Evolutionary conservation across 208 protist species (phyloP).

Genomic region (Strigomonas galati): DNA sequence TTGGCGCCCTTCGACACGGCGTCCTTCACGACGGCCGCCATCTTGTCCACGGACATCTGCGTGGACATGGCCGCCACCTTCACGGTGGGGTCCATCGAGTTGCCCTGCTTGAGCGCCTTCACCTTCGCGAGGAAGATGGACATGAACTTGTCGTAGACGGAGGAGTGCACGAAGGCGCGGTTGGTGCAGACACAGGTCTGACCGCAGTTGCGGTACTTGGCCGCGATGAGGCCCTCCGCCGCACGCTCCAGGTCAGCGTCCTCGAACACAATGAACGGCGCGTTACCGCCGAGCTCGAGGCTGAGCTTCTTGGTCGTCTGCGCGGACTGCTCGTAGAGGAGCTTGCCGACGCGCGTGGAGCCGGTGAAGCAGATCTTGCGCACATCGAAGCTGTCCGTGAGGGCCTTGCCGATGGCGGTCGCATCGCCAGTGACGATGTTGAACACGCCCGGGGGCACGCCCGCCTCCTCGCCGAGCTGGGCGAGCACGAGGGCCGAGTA

Average conservation of each 20-base stretch:
- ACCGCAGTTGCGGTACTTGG: slow-evolving; percentile 67
- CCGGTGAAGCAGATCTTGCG: slow-evolving; percentile 88
- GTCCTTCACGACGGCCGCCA: slow-evolving; percentile 53
- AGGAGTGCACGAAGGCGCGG: slow-evolving; percentile 70
- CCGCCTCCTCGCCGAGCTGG: slow-evolving; percentile 60
- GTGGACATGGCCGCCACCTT: slow-evolving; percentile 78
- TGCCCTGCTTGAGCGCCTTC: slow-evolving; percentile 48
- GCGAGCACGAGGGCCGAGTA: slow-evolving; percentile 72
- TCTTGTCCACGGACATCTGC: slow-evolving; percentile 27
- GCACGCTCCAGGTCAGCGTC: slow-evolving; percentile 76
- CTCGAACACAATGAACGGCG: slow-evolving; percentile 85
- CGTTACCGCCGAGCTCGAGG: slow-evolving; percentile 93
- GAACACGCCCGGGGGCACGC: slow-evolving; percentile 72
- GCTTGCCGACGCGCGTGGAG: slow-evolving; percentile 68
- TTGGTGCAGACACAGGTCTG: slow-evolving; percentile 90
- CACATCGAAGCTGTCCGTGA: slow-evolving; percentile 65
- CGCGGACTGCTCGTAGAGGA: slow-evolving; percentile 33
- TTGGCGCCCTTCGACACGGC: slow-evolving; percentile 62
- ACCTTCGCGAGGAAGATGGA: slow-evolving; percentile 29
- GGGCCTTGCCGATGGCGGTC: slow-evolving; percentile 40
- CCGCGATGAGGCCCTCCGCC: slow-evolving; percentile 52
- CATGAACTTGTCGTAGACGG: slow-evolving; percentile 61
- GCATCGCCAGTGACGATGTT: slow-evolving; percentile 82
- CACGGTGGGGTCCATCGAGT: slow-evolving; percentile 12
- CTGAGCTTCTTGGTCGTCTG: slow-evolving; percentile 74